phyloP scores from a whole-genome alignment of 176 grass and related monocot species.

The Tillandsia fasciculata region DNA sequence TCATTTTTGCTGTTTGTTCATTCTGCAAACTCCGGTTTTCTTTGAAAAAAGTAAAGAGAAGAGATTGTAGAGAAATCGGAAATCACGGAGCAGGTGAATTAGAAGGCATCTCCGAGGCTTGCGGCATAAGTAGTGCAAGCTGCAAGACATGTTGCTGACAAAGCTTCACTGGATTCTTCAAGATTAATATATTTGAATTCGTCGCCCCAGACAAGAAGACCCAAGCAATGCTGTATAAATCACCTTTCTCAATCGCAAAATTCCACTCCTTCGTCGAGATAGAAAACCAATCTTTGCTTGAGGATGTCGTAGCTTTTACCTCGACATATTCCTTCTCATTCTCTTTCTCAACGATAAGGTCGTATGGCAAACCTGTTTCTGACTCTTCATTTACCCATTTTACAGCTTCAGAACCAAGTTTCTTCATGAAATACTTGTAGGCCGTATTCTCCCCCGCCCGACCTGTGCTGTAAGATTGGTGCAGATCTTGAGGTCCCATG shows the following conservation, averaged over 20 bases:
- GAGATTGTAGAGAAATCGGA: too few species aligned
- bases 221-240: constrained; percentile 64
- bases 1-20: too few species aligned
- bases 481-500: constrained; percentile 22
- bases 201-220: constrained; percentile 34
- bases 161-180: constrained; percentile 56
- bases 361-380: constrained; percentile 74
- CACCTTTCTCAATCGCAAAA: constrained; percentile 58
- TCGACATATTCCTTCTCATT: constrained; percentile 62
- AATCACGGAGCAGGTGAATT: too few species aligned
- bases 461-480: constrained; percentile 39
- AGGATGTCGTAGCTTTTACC: constrained; percentile 67
- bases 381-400: constrained; percentile 69
- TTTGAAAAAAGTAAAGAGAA: too few species aligned
- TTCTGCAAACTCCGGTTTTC: too few species aligned
- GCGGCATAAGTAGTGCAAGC: constrained; percentile 19
- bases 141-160: constrained; percentile 47
- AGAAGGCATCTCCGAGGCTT: too few species aligned
- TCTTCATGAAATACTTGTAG: constrained; percentile 45
- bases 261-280: constrained; percentile 78
- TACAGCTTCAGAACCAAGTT: constrained; percentile 40
- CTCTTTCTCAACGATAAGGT: constrained; percentile 32
- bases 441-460: constrained; percentile 56
- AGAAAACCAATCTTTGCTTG: constrained; percentile 71
- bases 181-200: constrained; percentile 42